Evolutionary conservation across 2,329 filamentous ascomycete genomes (phyloP).

Genomic region (Fusarium paranaense): DNA sequence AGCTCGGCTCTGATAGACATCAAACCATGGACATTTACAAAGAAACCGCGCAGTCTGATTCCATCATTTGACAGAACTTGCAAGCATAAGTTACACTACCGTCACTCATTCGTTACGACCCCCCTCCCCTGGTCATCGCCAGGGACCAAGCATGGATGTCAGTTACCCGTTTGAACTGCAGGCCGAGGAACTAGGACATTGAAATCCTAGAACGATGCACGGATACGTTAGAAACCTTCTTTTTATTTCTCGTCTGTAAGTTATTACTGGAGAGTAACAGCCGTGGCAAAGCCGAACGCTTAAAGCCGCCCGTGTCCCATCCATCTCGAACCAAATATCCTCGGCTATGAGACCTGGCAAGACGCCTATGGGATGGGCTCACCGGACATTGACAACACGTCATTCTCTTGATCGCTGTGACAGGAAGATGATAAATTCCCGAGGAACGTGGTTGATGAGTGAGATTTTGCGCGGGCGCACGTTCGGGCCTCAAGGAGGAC

Average conservation of each 20-base stretch:
- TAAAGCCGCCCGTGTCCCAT: constrained; percentile 32
- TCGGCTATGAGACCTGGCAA: constrained; percentile 32
- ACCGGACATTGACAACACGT: constrained; percentile 28
- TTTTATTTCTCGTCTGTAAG: constrained; percentile 1
- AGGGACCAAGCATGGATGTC: constrained; percentile 32
- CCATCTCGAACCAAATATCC: constrained; percentile 23
- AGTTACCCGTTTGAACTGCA: constrained; percentile 15
- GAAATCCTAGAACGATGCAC: constrained; percentile 31
- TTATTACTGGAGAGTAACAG: constrained; percentile 1
- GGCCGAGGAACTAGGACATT: constrained; percentile 33
- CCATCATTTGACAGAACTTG: not conserved
- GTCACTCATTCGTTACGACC: not conserved
- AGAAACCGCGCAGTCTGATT: not conserved
- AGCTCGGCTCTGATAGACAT: not conserved
- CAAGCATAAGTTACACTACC: not conserved
- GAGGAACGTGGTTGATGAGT: constrained; percentile 12
- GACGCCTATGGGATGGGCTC: constrained; percentile 13
- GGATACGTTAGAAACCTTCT: constrained; percentile 16
- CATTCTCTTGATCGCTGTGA: constrained; percentile 17
- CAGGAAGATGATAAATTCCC: constrained; percentile 15
- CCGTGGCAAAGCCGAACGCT: constrained; percentile 10
- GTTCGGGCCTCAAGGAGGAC: not conserved
- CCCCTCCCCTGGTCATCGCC: constrained; percentile 15
- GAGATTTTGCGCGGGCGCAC: not conserved
- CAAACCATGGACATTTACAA: not conserved